Evolutionary conservation across 2,329 filamentous ascomycete genomes (phyloP).

Genomic region (Thielaviopsis populi): DNA sequence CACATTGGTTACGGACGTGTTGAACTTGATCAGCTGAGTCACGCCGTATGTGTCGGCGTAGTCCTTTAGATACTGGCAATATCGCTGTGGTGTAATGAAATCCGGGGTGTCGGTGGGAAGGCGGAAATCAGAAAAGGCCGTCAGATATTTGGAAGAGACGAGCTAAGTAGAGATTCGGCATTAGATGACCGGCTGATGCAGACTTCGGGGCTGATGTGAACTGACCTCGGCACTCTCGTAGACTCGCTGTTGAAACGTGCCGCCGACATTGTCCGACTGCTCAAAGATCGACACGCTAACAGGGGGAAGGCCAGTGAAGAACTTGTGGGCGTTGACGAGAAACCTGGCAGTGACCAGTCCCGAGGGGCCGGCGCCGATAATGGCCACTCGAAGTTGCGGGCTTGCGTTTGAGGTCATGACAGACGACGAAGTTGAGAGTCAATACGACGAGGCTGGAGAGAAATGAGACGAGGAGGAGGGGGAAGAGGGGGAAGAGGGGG

Average conservation of each 20-base stretch:
- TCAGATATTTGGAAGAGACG: conserved; percentile 36
- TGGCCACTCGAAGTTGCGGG: conserved; percentile 25
- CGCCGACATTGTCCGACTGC: conserved; percentile 29
- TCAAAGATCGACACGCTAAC: conserved; percentile 33
- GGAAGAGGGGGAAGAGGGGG: neutral
- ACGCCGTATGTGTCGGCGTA: conserved; percentile 29
- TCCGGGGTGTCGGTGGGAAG: conserved; percentile 29
- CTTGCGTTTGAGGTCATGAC: neutral
- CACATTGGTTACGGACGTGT: conserved; percentile 16
- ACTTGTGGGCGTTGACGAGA: conserved; percentile 26
- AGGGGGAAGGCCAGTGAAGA: conserved; percentile 24
- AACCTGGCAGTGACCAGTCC: conserved; percentile 30
- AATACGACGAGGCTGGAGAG: neutral
- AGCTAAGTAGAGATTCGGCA: conserved; percentile 23
- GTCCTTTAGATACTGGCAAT: conserved; percentile 29
- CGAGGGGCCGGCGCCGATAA: conserved; percentile 31
- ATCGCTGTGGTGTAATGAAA: conserved; percentile 29
- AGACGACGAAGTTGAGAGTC: neutral
- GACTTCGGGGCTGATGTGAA: neutral
- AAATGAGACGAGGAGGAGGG: neutral
- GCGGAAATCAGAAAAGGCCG: conserved; percentile 35
- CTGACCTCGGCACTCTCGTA: conserved; percentile 34
- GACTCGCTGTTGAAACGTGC: conserved; percentile 32
- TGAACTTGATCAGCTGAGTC: conserved; percentile 25
- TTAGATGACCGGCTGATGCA: neutral